Evolutionary conservation across 2,329 filamentous ascomycete species (phyloP), one percentile per base, ranked within the genome.

Genomic region (Cladosporium sp.): DNA sequence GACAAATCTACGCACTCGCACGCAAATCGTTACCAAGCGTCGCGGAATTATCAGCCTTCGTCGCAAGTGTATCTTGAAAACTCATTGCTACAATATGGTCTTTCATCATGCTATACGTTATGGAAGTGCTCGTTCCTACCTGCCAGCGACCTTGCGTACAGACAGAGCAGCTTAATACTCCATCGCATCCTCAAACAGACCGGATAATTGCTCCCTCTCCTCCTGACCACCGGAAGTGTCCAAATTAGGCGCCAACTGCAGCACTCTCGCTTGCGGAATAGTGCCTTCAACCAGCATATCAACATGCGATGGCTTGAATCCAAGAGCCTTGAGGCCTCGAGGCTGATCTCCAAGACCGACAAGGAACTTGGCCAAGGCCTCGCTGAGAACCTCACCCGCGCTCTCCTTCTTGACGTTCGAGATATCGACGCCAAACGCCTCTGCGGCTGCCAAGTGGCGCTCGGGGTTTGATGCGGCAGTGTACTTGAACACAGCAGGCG

Each of bases 401-500:
- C 87, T 91, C 74, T 96, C 93, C 52, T 83, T 83, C 79, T 95
- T 96, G 17, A 95, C 91, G 52, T 91, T 89, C 42, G 84, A 87
- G 51, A 95, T 84, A 68, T 99, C 94, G 1, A 95, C 89, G 2
- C 93, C 94, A 64, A 99, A 97, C 0, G 83, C 86, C 72, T 96
- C 91, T 0, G 94, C 93, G 0, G 93, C 94, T 4, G 86, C 85
- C 35, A 99, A 77, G 76, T 99, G 94, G 9, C 94, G 86, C 54
- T 96, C 91, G 0, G 94, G 94, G 70, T 97, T 97, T 1, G 90
- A 94, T 1, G 93, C 82, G 0, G 82, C 93, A 0, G 93, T 99
- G 75, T 97, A 97, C 28, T 84, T 86, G 82, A 97, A 99, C 1
- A 97, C 93, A 0, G 93, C 89, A 0, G 94, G 93, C 0, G 93